Conservation (phyloP, 139 green algal genomes). For the Chlamydomonas schloesseri region DNA sequence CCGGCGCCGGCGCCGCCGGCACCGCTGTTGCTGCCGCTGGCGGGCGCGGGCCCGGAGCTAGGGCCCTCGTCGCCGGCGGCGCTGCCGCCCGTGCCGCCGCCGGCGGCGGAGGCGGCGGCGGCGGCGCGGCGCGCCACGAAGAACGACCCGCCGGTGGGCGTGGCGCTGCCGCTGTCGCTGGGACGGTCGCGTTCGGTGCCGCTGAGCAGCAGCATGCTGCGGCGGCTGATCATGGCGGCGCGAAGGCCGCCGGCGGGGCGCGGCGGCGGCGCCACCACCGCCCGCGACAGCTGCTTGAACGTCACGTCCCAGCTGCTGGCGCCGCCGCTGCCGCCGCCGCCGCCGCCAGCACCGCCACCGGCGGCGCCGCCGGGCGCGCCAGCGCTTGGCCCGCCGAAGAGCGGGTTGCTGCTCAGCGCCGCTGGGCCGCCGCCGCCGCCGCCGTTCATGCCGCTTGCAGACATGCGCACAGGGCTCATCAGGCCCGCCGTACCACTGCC, state of each 20-base stretch:
- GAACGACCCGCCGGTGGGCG: slow-evolving; percentile 10
- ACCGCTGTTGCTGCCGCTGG: not conserved
- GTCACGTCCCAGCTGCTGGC: slow-evolving; percentile 33
- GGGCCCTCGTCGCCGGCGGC: not conserved
- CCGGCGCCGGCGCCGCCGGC: not conserved
- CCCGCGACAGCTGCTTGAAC: slow-evolving; percentile 19
- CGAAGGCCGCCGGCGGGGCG: not conserved
- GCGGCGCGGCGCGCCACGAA: not conserved
- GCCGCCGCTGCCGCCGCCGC: too few relatives aligned
- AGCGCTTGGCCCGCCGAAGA: too few relatives aligned
- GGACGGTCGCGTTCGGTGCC: not conserved
- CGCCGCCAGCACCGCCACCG: too few relatives aligned
- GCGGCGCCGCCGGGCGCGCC: too few relatives aligned
- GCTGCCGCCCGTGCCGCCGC: not conserved
- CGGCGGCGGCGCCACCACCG: slow-evolving; percentile 25
- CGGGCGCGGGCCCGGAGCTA: not conserved
- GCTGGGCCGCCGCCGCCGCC: too few relatives aligned
- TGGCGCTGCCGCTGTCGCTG: slow-evolving; percentile 7
- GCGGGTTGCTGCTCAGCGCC: too few relatives aligned
- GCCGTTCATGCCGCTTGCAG: not conserved
- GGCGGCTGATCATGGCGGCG: slow-evolving; percentile 15
- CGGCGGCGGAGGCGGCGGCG: not conserved
- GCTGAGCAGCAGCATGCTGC: not conserved
- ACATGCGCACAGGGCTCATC: not conserved
- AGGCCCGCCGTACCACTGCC: too few relatives aligned